Base-by-base conservation (phyloP, 805 yeast species). In the Tetrapisispora arboricola region DNA sequence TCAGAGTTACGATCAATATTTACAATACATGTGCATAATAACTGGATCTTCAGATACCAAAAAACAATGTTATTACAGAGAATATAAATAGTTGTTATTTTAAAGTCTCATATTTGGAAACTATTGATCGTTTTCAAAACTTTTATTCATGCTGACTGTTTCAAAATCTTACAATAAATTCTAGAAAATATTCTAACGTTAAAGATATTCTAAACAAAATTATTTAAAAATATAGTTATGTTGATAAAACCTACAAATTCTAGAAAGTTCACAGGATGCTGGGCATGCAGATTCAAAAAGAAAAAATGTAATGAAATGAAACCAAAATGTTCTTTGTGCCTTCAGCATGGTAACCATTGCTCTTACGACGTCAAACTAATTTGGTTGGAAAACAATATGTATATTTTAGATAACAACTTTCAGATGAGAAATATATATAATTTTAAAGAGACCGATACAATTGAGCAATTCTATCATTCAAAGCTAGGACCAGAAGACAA, bases 261-360 rank as follows among this genome's bases (percentile, higher is more conserved):
- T 10, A 53, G 64, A 43, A 55, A 57, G 1, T 60, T 60, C 20
- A 58, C 59, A 6, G 63, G 63, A 6, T 60, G 64, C 41, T 60
- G 64, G 64, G 57, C 60, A 6, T 60, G 64, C 33, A 43, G 63
- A 31, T 50, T 55, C 18, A 58, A 58, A 41, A 60, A 60, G 37
- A 48, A 58, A 16, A 52, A 55, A 36, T 60, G 64, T 44, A 61
- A 60, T 40, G 54, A 54, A 36, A 29, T 31, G 5, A 56, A 48
- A 42, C 62, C 62, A 2, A 28, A 44, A n/a, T 60, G 63, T 34
- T 47, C 60, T 1, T 32, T 51, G 15, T 60, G 64, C 32, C 34
- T 44, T 11, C 50, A 45, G 29, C 56, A 56, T 38, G 48, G 49
- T 8, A 50, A 50, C 27, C 38, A 36, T 12, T 60, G 63, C 34